Evolutionary conservation across 495 filamentous ascomycete species (phyloP).

Genomic region (Lophiotrema nucula): DNA sequence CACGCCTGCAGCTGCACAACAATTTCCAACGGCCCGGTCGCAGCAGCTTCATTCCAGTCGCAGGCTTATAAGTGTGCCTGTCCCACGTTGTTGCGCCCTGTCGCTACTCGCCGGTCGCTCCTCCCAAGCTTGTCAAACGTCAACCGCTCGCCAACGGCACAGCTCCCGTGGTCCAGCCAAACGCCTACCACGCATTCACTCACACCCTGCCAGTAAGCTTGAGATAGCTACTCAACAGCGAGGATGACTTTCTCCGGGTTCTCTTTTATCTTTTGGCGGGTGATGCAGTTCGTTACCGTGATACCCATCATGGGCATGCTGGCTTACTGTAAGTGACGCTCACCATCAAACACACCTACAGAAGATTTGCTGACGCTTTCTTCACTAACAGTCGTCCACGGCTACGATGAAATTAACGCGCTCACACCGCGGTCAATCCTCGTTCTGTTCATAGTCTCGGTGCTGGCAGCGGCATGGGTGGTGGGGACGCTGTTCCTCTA

Average conservation of each 20-base stretch:
- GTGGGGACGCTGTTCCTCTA: constrained; percentile 79
- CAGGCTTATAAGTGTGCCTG: background rate
- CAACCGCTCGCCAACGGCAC: constrained; percentile 8
- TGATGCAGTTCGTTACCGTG: constrained; percentile 78
- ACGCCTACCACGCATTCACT: background rate
- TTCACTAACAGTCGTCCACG: too few relatives aligned
- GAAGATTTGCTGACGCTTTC: constrained; percentile 89
- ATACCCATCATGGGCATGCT: constrained; percentile 90
- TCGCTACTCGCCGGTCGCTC: background rate
- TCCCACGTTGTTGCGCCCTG: background rate
- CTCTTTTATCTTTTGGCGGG: constrained; percentile 80
- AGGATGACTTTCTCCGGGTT: constrained; percentile 53
- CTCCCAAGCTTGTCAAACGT: background rate
- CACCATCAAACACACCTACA: constrained; percentile 59
- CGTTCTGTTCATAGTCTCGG: constrained; percentile 85
- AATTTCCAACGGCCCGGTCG: background rate
- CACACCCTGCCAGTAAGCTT: too few relatives aligned
- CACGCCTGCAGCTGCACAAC: background rate
- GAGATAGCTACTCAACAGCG: too few relatives aligned
- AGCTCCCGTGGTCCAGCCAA: background rate
- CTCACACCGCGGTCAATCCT: constrained; percentile 80
- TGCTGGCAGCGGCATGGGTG: constrained; percentile 75
- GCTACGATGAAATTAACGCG: constrained; percentile 64
- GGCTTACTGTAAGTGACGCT: constrained; percentile 52
- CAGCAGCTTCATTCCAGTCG: background rate